A percentile compares a stretch with the other conserved stretches of the same genome.
These are phyloP conservation scores for Clonostachys byssicola DNA, from an alignment of 2,329 filamentous ascomycete species.

Conservation along the genomic window DNA sequence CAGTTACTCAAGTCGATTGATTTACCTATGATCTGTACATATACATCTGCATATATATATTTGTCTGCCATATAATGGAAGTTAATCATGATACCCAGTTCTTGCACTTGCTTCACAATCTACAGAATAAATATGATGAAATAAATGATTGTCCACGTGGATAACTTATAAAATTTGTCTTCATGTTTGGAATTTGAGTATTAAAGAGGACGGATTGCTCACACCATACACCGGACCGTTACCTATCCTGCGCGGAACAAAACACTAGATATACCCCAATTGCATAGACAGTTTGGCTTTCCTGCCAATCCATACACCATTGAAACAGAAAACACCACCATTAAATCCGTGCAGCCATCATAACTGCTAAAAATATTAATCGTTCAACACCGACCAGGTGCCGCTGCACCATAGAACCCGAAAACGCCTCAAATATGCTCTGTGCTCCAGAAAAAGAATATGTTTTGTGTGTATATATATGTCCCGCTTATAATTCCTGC, in stretches of 20 bases:
- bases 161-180: too few species aligned
- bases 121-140: too few species aligned
- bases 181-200: neutral
- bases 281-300: too few species aligned
- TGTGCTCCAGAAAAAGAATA: neutral
- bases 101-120: too few species aligned
- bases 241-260: too few species aligned
- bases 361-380: too few species aligned
- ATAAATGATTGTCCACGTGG: too few species aligned
- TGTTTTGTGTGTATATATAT: neutral
- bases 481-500: conserved; percentile 23
- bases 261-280: too few species aligned
- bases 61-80: neutral
- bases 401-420: neutral
- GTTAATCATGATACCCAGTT: neutral
- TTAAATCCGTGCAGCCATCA: too few species aligned
- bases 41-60: neutral
- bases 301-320: too few species aligned
- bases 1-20: neutral
- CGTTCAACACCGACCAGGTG: neutral
- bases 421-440: neutral
- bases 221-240: too few species aligned
- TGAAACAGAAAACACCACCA: too few species aligned
- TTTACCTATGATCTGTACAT: neutral
- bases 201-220: neutral